These are phyloP conservation scores for Ascochyta viciae-villosae DNA, from an alignment of 2,329 filamentous ascomycete species.

Conservation along the genomic window DNA sequence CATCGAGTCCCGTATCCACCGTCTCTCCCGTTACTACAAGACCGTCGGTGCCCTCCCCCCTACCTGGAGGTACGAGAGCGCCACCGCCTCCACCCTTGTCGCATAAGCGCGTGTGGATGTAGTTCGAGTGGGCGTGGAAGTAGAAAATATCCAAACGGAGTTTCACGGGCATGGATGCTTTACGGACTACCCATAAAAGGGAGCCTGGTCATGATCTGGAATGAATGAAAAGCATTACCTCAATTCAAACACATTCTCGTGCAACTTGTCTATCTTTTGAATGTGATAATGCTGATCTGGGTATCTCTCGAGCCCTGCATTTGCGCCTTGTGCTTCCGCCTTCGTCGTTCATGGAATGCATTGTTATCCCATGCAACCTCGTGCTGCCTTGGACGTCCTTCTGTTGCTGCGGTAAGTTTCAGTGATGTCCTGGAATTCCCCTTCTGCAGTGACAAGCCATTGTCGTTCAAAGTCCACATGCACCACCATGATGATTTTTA, in stretches of 20 bases:
- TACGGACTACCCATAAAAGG: constrained; percentile 37
- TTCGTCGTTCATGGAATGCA: background rate
- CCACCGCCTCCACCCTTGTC: constrained; percentile 71
- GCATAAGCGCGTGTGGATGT: constrained; percentile 50
- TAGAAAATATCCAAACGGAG: constrained; percentile 43
- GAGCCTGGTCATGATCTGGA: constrained; percentile 45
- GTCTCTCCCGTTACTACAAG: constrained; percentile 99
- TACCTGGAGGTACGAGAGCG: constrained; percentile 99
- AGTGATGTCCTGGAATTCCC: background rate
- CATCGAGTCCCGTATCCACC: constrained; percentile 99
- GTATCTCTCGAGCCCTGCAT: constrained; percentile 8
- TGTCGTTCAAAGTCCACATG: constrained; percentile 13
- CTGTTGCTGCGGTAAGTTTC: background rate
- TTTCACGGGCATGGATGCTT: constrained; percentile 48
- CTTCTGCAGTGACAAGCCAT: background rate
- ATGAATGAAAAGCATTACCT: constrained; percentile 49
- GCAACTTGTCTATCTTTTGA: constrained; percentile 13
- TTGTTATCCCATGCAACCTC: background rate
- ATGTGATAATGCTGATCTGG: constrained; percentile 18
- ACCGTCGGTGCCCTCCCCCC: constrained; percentile 83
- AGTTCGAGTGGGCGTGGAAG: constrained; percentile 29
- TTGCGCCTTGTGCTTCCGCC: constrained; percentile 3
- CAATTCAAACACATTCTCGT: constrained; percentile 33
- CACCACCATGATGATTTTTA: background rate
- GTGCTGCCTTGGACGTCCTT: background rate